A percentile compares a stretch with the other conserved stretches of the same genome.
phyloP scores from a whole-genome alignment of 768 basidiomycete species.

The Tephrocybe sp. region DNA sequence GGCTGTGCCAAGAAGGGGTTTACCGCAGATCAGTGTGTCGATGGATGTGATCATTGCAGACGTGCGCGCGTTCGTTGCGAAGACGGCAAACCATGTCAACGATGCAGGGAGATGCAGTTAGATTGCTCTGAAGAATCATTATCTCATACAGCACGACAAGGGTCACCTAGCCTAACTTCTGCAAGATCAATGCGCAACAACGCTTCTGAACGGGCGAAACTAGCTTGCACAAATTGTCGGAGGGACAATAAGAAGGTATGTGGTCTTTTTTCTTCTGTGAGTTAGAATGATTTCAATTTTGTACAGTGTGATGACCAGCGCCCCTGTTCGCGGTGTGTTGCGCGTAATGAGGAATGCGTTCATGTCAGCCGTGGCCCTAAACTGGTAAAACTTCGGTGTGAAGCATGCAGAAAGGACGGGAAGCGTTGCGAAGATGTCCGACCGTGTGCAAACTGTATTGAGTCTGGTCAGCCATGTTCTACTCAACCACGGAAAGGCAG shows the following conservation, averaged over 20 bases:
- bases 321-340: slow-evolving; percentile 58
- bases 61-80: slow-evolving; percentile 56
- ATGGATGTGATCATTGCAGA: slow-evolving; percentile 61
- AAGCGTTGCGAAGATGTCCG: slow-evolving; percentile 58
- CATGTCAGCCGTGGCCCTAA: slow-evolving; percentile 57
- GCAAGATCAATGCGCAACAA: slow-evolving; percentile 26
- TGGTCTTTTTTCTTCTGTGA: not conserved
- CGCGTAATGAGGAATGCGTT: slow-evolving; percentile 52
- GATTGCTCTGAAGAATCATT: slow-evolving; percentile 47
- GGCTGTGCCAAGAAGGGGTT: slow-evolving; percentile 57
- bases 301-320: slow-evolving; percentile 60
- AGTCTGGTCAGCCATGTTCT: slow-evolving; percentile 44
- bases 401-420: slow-evolving; percentile 52
- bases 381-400: slow-evolving; percentile 57
- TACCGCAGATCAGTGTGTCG: slow-evolving; percentile 49
- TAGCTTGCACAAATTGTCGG: slow-evolving; percentile 59
- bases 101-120: slow-evolving; percentile 48
- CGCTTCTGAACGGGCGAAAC: slow-evolving; percentile 48
- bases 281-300: slow-evolving; percentile 4
- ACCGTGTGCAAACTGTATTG: slow-evolving; percentile 52
- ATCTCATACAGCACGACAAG: slow-evolving; percentile 19
- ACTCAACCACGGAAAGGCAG: slow-evolving; percentile 49
- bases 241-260: slow-evolving; percentile 65
- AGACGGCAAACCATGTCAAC: slow-evolving; percentile 45
- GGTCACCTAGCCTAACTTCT: slow-evolving; percentile 19